These are phyloP conservation scores for Thalassiosira mediterranea DNA, from an alignment of 352 stramenopile genomes.

Conservation along the genomic window DNA sequence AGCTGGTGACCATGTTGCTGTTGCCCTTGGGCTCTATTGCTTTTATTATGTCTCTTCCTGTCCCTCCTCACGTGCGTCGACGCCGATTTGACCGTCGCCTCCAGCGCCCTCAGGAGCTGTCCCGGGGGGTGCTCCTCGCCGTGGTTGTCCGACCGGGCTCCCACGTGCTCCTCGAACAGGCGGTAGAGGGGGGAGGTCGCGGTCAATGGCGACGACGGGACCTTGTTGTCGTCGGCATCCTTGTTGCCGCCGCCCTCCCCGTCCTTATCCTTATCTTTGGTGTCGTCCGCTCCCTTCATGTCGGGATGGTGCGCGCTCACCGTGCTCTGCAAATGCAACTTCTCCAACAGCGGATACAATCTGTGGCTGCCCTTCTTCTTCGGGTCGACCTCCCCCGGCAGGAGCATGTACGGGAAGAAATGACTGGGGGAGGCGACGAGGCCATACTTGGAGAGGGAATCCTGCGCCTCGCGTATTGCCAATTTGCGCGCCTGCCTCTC, in stretches of 20 bases:
- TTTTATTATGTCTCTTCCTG: neutral
- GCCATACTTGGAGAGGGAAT: neutral
- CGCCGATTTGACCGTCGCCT: neutral
- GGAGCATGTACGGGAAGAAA: constrained; percentile 1
- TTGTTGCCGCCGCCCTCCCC: neutral
- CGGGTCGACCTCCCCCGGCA: constrained; percentile 4
- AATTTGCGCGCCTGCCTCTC: neutral
- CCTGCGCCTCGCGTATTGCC: neutral
- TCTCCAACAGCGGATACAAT: constrained; percentile 6
- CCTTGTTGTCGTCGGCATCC: no score
- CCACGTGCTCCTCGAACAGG: constrained; percentile 31
- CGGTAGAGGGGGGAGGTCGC: constrained; percentile 9
- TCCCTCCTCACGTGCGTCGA: neutral
- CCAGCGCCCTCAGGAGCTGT: neutral
- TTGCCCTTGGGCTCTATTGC: neutral
- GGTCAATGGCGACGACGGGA: no score
- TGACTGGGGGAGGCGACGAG: neutral
- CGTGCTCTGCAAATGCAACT: neutral
- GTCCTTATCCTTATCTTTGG: no score
- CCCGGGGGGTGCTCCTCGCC: neutral
- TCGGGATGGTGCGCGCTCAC: neutral
- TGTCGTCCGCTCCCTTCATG: neutral
- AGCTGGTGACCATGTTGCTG: neutral
- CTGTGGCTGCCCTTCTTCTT: constrained; percentile 2
- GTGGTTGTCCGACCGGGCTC: constrained; percentile 9